Percentiles rank a stretch among this genome's conserved stretches.
phyloP scores from a whole-genome alignment of 331 rosid species.

The Prunus yedoensis region DNA sequence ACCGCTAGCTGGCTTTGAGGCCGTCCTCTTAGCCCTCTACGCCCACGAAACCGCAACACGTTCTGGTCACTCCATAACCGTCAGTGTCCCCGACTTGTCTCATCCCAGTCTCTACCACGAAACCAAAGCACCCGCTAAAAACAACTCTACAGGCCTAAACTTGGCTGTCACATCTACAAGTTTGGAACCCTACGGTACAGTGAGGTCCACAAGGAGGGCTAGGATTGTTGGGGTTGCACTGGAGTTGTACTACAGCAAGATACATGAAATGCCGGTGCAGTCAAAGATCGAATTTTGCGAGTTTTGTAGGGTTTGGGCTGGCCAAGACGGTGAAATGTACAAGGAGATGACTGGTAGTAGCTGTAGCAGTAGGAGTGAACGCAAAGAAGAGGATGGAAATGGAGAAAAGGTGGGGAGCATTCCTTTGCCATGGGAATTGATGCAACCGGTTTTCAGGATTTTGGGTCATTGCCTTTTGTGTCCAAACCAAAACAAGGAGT shows the following conservation, averaged over 20 bases:
- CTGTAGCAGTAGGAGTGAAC: neutral
- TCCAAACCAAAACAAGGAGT: constrained; percentile 10
- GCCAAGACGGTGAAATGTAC: constrained; percentile 40
- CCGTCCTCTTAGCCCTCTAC: constrained; percentile 68
- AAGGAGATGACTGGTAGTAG: neutral
- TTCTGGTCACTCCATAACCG: constrained; percentile 45
- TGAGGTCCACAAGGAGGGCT: constrained; percentile 64
- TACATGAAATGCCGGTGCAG: constrained; percentile 32
- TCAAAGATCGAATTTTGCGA: constrained; percentile 65
- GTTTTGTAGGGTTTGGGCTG: constrained; percentile 61
- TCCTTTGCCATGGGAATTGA: constrained; percentile 67
- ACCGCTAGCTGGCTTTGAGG: constrained; percentile 77
- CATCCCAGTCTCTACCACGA: constrained; percentile 68
- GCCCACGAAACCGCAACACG: constrained; percentile 66
- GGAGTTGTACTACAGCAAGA: constrained; percentile 50
- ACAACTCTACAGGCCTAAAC: constrained; percentile 38
- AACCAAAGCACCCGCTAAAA: constrained; percentile 25
- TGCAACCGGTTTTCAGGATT: constrained; percentile 59
- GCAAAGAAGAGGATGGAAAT: neutral
- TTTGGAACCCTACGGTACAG: constrained; percentile 68
- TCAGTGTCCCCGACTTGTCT: constrained; percentile 53
- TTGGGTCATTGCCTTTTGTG: constrained; percentile 69
- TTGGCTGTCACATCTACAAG: constrained; percentile 43
- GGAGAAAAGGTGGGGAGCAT: constrained; percentile 40
- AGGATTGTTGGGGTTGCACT: constrained; percentile 64